These are phyloP conservation scores for Raddia distichophylla DNA, from an alignment of 176 grass and related monocot species.

Conservation along the genomic window DNA sequence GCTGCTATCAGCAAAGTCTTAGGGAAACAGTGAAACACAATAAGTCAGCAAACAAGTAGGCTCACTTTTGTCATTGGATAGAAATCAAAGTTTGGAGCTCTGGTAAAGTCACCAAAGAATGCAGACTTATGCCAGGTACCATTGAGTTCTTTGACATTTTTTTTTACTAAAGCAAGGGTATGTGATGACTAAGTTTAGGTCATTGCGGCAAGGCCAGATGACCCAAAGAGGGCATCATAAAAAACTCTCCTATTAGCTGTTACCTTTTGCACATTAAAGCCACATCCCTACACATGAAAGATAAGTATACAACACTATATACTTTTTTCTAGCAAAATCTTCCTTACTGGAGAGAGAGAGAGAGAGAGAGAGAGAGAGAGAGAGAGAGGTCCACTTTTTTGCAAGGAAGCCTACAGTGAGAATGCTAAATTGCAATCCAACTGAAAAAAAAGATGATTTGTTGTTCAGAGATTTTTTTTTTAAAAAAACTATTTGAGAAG, in stretches of 20 bases:
- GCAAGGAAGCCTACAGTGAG: background rate
- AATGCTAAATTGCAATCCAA: slow-evolving; percentile 7
- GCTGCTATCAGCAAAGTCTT: slow-evolving; percentile 81
- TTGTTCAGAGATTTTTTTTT: slow-evolving; percentile 22
- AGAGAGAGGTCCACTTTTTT: background rate
- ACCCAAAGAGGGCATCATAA: slow-evolving; percentile 14
- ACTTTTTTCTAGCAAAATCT: background rate
- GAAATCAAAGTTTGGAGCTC: background rate
- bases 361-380: too few relatives aligned
- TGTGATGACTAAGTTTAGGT: background rate
- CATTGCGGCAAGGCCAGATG: background rate
- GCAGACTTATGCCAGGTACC: background rate
- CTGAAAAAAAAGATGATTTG: background rate
- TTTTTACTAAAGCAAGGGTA: background rate
- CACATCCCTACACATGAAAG: background rate
- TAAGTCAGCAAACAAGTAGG: background rate
- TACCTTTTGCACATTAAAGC: slow-evolving; percentile 12
- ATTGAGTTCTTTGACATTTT: slow-evolving; percentile 2
- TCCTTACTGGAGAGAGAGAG: too few relatives aligned
- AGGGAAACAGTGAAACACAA: slow-evolving; percentile 23
- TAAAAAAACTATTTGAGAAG: too few relatives aligned
- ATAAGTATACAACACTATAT: background rate
- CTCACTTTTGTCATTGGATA: background rate
- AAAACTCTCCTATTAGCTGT: background rate
- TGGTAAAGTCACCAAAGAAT: background rate